Evolutionary conservation across 306 rosid genomes (phyloP), one percentile per base, ranked within the genome.

Genomic region (Castanea mollissima): DNA sequence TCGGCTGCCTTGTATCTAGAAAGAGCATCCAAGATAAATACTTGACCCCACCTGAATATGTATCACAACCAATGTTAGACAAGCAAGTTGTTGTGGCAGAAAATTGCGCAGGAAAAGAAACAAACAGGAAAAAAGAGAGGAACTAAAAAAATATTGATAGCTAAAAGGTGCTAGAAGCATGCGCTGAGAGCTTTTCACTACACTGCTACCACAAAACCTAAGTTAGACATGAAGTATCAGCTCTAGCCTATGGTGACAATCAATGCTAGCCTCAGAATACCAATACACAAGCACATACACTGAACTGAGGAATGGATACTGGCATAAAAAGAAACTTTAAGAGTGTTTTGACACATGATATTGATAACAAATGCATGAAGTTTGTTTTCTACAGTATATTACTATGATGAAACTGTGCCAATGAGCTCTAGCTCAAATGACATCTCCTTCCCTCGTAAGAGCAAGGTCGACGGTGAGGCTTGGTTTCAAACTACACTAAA

Each of bases 1-100:
- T 96, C 98, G 74, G 93, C 92, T 73, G 98, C 98, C 89, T 90
- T 96, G 87, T 93, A 96, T 87, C 86, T 89, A 63, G 99, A 96
- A 83, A 96, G 99, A 65, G 99, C 98, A 58, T 96, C 99, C 88
- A 96, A 76, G 81, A 96, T 96, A 82, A 96, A 96, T 82, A 96
- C 99, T 89, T 96, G 98, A 82, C 99, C 97, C 97, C 98, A 96
- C 87, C 99, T 96, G 82, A 32, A 83, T 46, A 73, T 59, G 64
- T 67, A 62, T 75, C 38, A 69, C 78, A 78, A 80, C 41, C 65
- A 65, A 62, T 55, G 62, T 86, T 25, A 86, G 67, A 73, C 76
- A 67, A 74, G 10, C 65, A 67, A 57, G 52, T 18, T 35, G 46
- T 34, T 35, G 51, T 3, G 1, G 25, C 15, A 34, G 38, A 18